Base-by-base conservation (phyloP, 306 rosid species). In the Lablab purpureus region DNA sequence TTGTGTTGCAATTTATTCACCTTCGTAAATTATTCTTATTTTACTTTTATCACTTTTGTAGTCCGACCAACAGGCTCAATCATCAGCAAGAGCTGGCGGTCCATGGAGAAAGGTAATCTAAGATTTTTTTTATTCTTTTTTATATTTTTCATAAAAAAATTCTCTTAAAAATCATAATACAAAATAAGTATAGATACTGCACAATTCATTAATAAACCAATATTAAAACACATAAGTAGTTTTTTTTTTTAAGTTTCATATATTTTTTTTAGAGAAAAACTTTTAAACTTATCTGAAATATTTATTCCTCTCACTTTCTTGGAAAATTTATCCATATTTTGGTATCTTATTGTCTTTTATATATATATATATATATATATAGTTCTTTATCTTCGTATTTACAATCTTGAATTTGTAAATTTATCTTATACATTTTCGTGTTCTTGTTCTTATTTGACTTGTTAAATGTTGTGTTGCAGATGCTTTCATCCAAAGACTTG, bases 401-500 rank as follows among this genome's bases (percentile, higher is more conserved):
- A 12, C 11, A 15, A 19, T 7, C 27, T 66, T 27, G 67, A 64
- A 45, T 34, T 34, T 34, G 8, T 34, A 67, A 50, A 45, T 43
- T 50, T 27, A 23, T 28, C n/a, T 15, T 28, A 21, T 14, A 45
- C 3, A 9, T 69, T 32, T 34, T 34, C 72, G 2, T 13, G 22
- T 64, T 27, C 55, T 72, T 43, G 50, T 62, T 21, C 55, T 46
- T 56, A 6, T 36, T 46, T 78, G 40, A 64, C 60, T 63, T 68
- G 17, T 67, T 78, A 66, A 52, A 74, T 77, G 54, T 36, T 19
- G 15, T 80, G 54, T 49, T 74, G 52, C 93, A 96, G 98, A 96
- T 93, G 99, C 96, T 96, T 67, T 93, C 99, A 65, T 93, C 99
- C 0, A 93, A 96, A 91, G 99, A 96, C 89, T 21, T 93, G 36